Conservation (phyloP, 371 early-diverging fungal genomes). For the Circinella minor region DNA sequence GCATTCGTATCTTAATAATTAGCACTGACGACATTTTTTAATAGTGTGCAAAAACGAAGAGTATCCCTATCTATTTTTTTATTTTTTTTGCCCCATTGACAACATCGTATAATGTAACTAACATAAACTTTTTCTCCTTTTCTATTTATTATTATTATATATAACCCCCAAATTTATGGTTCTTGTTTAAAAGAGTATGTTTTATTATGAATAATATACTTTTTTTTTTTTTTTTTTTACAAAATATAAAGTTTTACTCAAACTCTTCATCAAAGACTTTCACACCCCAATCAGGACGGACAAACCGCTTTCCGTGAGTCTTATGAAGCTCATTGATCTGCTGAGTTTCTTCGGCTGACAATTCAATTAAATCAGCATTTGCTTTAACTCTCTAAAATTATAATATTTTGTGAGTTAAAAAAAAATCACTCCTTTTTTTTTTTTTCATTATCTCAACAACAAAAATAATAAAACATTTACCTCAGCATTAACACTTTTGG, state of each 20-base stretch:
- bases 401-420: neutral
- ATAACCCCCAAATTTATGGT: no score
- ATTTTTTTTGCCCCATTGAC: conserved; percentile 10
- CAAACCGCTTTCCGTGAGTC: conserved; percentile 36
- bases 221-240: no score
- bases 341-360: conserved; percentile 43
- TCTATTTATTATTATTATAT: neutral
- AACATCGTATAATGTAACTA: neutral
- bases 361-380: conserved; percentile 45
- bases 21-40: conserved; percentile 11
- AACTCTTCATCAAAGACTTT: conserved; percentile 47
- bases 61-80: neutral
- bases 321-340: conserved; percentile 46
- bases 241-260: conserved; percentile 10
- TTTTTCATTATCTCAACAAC: neutral
- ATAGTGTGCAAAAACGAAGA: neutral
- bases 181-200: no score
- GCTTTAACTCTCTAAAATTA: conserved; percentile 41
- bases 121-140: neutral
- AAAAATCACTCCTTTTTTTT: neutral
- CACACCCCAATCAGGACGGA: conserved; percentile 44
- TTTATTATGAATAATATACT: no score
- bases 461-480: conserved; percentile 27
- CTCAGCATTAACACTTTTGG: conserved; percentile 55
- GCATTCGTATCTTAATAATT: no score